Evolutionary conservation across 202 grass and related monocot species (phyloP).

Genomic region (Schoenoplectus tabernaemontani): DNA sequence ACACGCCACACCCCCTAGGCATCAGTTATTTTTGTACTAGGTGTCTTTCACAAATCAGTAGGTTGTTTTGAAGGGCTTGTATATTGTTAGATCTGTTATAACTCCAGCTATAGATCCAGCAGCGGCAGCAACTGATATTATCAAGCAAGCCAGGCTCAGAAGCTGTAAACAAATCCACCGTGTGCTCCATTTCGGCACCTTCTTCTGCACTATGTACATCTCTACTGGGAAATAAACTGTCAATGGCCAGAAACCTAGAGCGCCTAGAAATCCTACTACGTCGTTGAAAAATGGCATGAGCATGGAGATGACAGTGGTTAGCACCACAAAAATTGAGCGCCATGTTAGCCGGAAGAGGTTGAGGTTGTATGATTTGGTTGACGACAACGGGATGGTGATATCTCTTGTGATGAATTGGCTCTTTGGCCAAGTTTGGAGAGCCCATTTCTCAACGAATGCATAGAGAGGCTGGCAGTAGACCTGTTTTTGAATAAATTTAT

Average conservation of each 20-base stretch:
- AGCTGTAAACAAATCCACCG: slow-evolving; percentile 83
- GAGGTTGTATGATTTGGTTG: slow-evolving; percentile 30
- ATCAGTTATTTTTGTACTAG: slow-evolving; percentile 14
- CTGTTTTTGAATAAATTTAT: slow-evolving; percentile 17
- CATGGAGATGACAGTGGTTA: slow-evolving; percentile 73
- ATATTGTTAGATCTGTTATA: slow-evolving; percentile 71
- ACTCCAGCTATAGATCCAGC: slow-evolving; percentile 82
- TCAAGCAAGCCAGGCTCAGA: slow-evolving; percentile 77
- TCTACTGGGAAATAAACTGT: slow-evolving; percentile 77
- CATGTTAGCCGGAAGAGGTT: slow-evolving; percentile 76
- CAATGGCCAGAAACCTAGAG: slow-evolving; percentile 83
- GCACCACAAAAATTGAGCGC: slow-evolving; percentile 63
- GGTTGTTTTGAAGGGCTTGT: slow-evolving; percentile 60
- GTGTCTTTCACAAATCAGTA: slow-evolving; percentile 25
- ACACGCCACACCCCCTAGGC: background rate
- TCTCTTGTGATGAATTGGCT: slow-evolving; percentile 35
- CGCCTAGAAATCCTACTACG: slow-evolving; percentile 75
- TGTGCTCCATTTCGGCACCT: slow-evolving; percentile 62
- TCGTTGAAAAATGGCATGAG: slow-evolving; percentile 98
- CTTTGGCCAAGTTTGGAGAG: slow-evolving; percentile 50
- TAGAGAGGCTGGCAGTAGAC: slow-evolving; percentile 93
- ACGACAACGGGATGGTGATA: slow-evolving; percentile 37
- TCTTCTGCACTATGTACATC: slow-evolving; percentile 95
- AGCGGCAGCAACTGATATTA: slow-evolving; percentile 67
- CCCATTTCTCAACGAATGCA: slow-evolving; percentile 90